A percentile compares a stretch with the other conserved stretches of the same genome.
Evolutionary conservation across 2,329 filamentous ascomycete genomes (phyloP).

Genomic region (Monosporascus cannonballus): DNA sequence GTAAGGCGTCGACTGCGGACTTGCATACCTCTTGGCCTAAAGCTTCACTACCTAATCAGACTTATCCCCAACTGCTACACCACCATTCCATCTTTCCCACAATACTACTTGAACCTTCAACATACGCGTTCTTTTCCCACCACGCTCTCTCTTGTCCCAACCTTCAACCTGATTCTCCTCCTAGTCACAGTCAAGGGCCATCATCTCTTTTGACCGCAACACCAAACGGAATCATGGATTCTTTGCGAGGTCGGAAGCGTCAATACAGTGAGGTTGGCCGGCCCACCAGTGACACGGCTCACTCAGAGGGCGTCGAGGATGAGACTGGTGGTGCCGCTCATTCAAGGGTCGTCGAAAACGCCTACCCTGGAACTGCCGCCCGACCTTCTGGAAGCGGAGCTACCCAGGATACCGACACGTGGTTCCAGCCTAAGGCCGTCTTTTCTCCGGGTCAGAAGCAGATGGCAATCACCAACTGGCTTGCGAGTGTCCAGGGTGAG

Average conservation of each 20-base stretch:
- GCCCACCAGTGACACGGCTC: no score
- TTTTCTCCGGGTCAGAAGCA: background rate
- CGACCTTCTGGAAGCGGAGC: background rate
- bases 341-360: no score
- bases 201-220: no score
- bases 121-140: background rate
- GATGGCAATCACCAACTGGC: background rate
- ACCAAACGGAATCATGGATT: no score
- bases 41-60: background rate
- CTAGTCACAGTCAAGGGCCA: no score
- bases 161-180: background rate
- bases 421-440: background rate
- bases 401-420: background rate
- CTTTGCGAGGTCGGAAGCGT: no score
- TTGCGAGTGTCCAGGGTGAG: background rate
- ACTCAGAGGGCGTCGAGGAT: no score
- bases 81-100: background rate
- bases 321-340: no score
- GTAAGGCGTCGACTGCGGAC: background rate
- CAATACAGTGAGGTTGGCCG: no score
- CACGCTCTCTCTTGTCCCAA: background rate
- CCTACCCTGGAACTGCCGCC: no score
- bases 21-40: background rate
- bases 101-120: background rate
- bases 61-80: background rate